These are phyloP conservation scores for Aspergillus bridgeri DNA, from an alignment of 495 filamentous ascomycete species.

Conservation along the genomic window DNA sequence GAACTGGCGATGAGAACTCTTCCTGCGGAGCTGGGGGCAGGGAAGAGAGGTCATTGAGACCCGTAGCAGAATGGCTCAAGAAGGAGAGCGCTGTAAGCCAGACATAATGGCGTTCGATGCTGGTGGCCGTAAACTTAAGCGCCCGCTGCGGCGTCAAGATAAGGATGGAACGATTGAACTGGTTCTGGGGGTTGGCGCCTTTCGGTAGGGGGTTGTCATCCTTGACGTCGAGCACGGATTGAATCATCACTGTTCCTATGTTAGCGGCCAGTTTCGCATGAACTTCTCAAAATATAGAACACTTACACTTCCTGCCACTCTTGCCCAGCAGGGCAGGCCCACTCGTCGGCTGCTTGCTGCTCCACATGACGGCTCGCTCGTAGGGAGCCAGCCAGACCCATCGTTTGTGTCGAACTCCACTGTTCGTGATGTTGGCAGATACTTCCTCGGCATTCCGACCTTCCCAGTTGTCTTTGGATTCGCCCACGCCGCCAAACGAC, in stretches of 20 bases:
- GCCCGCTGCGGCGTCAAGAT: conserved; percentile 91
- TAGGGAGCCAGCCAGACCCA: conserved; percentile 99
- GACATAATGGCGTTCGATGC: conserved; percentile 83
- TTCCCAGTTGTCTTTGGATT: conserved; percentile 61
- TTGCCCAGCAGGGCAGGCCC: conserved; percentile 89
- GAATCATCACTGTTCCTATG: conserved; percentile 68
- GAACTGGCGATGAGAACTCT: conserved; percentile 38
- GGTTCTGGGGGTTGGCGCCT: conserved; percentile 46
- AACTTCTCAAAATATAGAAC: neutral
- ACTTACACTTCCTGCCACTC: conserved; percentile 90
- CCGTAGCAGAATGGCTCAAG: conserved; percentile 78
- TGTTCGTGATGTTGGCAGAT: conserved; percentile 52
- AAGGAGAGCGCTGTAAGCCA: conserved; percentile 95
- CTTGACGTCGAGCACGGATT: conserved; percentile 94
- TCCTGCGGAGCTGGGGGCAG: conserved; percentile 53
- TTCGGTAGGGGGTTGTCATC: conserved; percentile 89
- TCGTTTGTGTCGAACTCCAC: conserved; percentile 77
- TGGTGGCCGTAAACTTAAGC: conserved; percentile 88
- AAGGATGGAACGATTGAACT: conserved; percentile 92
- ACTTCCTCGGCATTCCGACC: conserved; percentile 46
- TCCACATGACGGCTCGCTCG: conserved; percentile 95
- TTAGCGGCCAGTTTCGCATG: conserved; percentile 18
- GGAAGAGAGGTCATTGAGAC: conserved; percentile 62
- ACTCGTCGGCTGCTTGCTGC: conserved; percentile 90
- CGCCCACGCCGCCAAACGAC: conserved; percentile 71